phyloP scores from a whole-genome alignment of 192 early-diverging fungal genomes.

The Jimgerdemannia flammicorona region DNA sequence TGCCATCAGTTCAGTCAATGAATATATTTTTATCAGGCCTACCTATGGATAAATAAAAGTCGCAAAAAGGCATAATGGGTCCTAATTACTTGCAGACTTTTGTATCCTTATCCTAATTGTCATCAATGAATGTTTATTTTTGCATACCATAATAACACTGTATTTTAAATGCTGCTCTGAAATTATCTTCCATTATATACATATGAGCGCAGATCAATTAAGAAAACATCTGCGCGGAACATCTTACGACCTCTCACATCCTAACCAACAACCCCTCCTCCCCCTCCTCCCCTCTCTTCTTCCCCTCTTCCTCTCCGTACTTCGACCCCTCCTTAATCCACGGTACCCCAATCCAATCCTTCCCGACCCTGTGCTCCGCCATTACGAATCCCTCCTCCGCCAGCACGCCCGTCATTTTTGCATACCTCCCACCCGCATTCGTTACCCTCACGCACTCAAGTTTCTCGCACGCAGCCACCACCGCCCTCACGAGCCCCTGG shows the following conservation, averaged over 20 bases:
- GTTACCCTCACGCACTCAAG: not conserved
- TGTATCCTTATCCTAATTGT: too few relatives aligned
- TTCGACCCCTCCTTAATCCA: not conserved
- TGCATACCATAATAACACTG: too few relatives aligned
- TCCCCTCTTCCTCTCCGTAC: not conserved
- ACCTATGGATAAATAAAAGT: too few relatives aligned
- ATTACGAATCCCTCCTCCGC: not conserved
- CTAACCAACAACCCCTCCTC: not conserved
- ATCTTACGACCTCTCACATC: slow-evolving; percentile 4
- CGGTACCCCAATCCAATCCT: not conserved
- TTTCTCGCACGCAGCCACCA: not conserved
- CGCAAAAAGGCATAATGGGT: too few relatives aligned
- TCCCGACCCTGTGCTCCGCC: not conserved
- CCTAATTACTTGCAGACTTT: too few relatives aligned
- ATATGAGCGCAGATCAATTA: not conserved
- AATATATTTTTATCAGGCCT: too few relatives aligned
- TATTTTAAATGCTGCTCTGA: too few relatives aligned
- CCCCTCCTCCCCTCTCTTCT: not conserved
- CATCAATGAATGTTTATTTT: too few relatives aligned
- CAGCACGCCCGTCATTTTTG: not conserved
- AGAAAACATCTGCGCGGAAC: not conserved
- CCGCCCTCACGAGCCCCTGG: not conserved
- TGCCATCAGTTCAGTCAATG: too few relatives aligned
- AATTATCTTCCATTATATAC: too few relatives aligned
- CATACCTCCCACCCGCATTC: not conserved